Percentiles rank a stretch among this genome's conserved stretches.
Conservation (phyloP, 345 rosid genomes). For the Arabidopsis thaliana region DNA sequence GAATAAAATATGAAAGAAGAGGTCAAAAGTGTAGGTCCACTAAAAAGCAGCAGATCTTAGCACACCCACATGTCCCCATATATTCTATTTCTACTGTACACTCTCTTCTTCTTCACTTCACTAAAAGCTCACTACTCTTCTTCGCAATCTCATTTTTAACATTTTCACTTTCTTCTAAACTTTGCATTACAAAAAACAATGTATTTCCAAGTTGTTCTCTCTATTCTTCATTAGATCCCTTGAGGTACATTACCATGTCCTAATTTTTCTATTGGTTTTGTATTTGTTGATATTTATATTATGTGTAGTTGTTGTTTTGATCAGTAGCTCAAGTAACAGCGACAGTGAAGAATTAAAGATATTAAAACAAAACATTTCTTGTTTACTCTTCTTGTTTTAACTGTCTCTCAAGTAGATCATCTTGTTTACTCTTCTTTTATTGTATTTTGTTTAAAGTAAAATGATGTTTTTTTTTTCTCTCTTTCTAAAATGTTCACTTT, state of each 20-base stretch:
- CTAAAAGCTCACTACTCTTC: conserved; percentile 38
- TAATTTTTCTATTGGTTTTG: background rate
- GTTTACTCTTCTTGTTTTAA: conserved; percentile 29
- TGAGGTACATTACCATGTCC: conserved; percentile 39
- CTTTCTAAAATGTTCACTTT: background rate
- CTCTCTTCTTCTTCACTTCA: conserved; percentile 39
- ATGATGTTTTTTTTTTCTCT: background rate
- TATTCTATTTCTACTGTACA: conserved; percentile 49
- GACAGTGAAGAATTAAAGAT: conserved; percentile 26
- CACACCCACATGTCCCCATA: conserved; percentile 44
- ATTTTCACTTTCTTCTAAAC: conserved; percentile 26
- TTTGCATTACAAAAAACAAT: background rate
- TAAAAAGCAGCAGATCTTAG: conserved; percentile 42
- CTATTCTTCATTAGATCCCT: conserved; percentile 30
- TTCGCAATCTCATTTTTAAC: conserved; percentile 34
- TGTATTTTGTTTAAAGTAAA: conserved; percentile 12
- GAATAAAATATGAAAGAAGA: conserved; percentile 33
- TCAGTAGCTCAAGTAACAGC: conserved; percentile 40
- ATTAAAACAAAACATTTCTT: conserved; percentile 22
- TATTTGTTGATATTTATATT: conserved; percentile 21
- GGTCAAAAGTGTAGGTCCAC: conserved; percentile 47
- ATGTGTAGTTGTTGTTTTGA: conserved; percentile 40
- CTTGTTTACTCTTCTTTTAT: conserved; percentile 40
- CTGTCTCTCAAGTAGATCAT: conserved; percentile 39
- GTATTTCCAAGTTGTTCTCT: background rate